These are phyloP conservation scores for Colletotrichum musicola DNA, from an alignment of 2,329 filamentous ascomycete species.

Conservation along the genomic window DNA sequence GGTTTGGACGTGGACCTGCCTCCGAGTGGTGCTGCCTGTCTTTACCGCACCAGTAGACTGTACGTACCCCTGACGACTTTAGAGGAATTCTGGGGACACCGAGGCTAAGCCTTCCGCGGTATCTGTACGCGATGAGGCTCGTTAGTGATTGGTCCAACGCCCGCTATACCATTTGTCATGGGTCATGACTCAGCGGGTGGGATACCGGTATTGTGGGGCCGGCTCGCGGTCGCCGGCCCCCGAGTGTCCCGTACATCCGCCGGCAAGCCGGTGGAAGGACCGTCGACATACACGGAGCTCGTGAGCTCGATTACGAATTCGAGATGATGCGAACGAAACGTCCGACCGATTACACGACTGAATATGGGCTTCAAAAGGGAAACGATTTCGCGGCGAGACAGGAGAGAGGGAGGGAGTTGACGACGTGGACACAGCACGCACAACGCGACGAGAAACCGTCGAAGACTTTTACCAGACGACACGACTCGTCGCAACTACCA, in stretches of 20 bases:
- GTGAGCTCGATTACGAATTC: neutral
- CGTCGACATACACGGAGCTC: neutral
- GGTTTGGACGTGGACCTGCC: slow-evolving; percentile 16
- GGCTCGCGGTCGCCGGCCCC: slow-evolving; percentile 18
- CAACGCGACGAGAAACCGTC: neutral
- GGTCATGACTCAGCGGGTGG: slow-evolving; percentile 21
- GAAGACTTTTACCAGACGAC: slow-evolving; percentile 15
- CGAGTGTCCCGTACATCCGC: slow-evolving; percentile 7
- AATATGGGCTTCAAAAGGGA: neutral
- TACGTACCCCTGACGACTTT: neutral
- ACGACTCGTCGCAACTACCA: slow-evolving; percentile 5
- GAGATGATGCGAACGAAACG: neutral
- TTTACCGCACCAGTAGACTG: too few relatives aligned
- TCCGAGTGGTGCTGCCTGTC: neutral
- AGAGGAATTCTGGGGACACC: too few relatives aligned
- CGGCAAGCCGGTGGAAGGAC: neutral
- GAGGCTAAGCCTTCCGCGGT: slow-evolving; percentile 16
- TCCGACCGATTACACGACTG: neutral
- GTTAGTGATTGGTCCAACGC: slow-evolving; percentile 6
- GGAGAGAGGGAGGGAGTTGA: neutral
- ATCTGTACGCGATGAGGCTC: slow-evolving; percentile 12
- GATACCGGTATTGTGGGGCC: slow-evolving; percentile 22
- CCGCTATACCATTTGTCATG: neutral
- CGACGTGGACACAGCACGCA: neutral
- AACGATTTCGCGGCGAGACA: neutral